phyloP scores from a whole-genome alignment of 192 early-diverging fungal genomes.

The Chytriomyces sp. region DNA sequence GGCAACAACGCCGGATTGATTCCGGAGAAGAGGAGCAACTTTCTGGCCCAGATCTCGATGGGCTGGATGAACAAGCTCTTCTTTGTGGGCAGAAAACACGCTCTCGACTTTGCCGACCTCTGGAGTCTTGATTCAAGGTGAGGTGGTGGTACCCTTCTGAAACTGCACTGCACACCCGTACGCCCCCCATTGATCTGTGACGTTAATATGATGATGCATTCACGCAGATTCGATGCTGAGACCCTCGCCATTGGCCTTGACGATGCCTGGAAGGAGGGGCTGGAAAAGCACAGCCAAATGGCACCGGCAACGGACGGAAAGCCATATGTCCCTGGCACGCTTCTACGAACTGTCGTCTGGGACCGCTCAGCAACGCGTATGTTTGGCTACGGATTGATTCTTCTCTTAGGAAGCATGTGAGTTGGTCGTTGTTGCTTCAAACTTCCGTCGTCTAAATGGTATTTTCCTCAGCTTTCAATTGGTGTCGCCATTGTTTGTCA shows the following conservation, averaged over 20 bases:
- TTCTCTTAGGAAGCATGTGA: constrained; percentile 34
- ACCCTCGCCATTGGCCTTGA: constrained; percentile 31
- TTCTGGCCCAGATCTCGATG: constrained; percentile 6
- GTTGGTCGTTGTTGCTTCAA: neutral
- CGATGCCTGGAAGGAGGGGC: constrained; percentile 32
- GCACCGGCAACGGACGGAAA: neutral
- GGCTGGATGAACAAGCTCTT: constrained; percentile 29
- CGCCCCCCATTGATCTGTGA: too few species aligned
- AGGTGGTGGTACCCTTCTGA: too few species aligned
- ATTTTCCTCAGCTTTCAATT: constrained; percentile 14
- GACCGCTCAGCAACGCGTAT: neutral
- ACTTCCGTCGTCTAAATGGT: neutral
- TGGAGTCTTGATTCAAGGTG: constrained; percentile 47
- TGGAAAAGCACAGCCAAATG: neutral
- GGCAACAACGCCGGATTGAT: constrained; percentile 1
- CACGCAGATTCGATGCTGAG: constrained; percentile 35
- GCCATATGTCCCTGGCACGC: constrained; percentile 9
- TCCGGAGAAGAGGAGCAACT: constrained; percentile 9
- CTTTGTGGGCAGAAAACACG: constrained; percentile 45
- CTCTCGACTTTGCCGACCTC: constrained; percentile 62
- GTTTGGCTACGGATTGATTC: constrained; percentile 23
- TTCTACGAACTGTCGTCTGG: constrained; percentile 16
- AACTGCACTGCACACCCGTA: too few species aligned
- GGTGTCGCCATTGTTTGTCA: constrained; percentile 48
- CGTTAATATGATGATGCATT: neutral